Conservation (phyloP, 2,329 filamentous ascomycete genomes). For the Diaporthe capsici region DNA sequence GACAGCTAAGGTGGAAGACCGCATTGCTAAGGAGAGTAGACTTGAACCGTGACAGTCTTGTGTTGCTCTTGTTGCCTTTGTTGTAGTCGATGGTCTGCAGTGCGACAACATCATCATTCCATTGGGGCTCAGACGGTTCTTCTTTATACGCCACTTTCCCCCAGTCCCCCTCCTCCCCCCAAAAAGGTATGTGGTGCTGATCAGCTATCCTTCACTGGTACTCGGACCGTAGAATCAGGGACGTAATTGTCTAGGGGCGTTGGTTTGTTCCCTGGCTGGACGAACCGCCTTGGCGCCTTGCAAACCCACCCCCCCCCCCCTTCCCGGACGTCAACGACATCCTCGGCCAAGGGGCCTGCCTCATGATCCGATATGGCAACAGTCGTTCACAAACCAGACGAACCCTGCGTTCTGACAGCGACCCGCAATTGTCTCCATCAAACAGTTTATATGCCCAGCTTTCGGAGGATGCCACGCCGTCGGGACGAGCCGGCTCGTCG, state of each 20-base stretch:
- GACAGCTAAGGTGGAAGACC: background rate
- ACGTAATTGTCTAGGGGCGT: background rate
- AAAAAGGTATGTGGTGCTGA: background rate
- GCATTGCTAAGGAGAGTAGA: background rate
- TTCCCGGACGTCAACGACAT: background rate
- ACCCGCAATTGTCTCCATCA: background rate
- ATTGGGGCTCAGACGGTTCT: background rate
- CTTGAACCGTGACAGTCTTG: background rate
- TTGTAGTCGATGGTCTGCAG: background rate
- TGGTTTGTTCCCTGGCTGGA: background rate
- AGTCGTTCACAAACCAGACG: background rate
- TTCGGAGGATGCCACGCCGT: slow-evolving; percentile 12
- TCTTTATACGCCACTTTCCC: background rate
- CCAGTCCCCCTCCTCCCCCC: too few species aligned
- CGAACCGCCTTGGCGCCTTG: slow-evolving; percentile 14
- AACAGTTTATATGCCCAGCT: background rate
- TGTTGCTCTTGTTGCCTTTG: background rate
- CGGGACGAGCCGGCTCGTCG: slow-evolving; percentile 25
- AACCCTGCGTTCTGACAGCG: background rate
- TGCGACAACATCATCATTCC: too few species aligned
- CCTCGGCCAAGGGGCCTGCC: background rate
- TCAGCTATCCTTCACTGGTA: background rate
- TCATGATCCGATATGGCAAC: background rate
- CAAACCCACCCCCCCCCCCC: background rate
- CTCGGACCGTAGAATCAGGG: background rate